Base-by-base conservation (phyloP, 305 asterid genomes). In the Fraxinus baroniana region DNA sequence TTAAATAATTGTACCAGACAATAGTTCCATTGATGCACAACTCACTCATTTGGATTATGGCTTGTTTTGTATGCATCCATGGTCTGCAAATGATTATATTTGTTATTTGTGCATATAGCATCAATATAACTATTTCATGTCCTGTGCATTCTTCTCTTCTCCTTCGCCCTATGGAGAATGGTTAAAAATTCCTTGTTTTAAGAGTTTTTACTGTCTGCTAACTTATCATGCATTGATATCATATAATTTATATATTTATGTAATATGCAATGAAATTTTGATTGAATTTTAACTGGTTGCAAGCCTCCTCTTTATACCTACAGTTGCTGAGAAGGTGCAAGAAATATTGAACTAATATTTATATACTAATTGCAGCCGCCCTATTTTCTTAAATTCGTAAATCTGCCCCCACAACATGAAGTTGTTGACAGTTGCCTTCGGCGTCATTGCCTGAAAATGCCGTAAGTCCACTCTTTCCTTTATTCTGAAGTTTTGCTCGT, bases 281-380 rank as follows among this genome's bases (percentile, higher is more conserved):
- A 73, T 85, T 70, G 66, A 84, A 57, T 82, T 64, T 80, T 68
- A 13, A 70, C 78, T 7, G 41, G 36, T 44, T 71, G 83, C 52
- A 10, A 41, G 62, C 84, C 79, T 80, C 60, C 78, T 82, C 83
- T 76, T 78, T 84, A 57, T 83, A 81, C 85, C 85, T 87, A 86
- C 91, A 85, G 41, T 85, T 89, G 64, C 83, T 76, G 84, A 86
- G 87, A 87, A 84, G 88, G 87, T 82, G 85, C 77, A 79, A 83
- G 82, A 80, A 83, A 78, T 80, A 81, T 87, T 77, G 52, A 68
- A 82, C 85, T 86, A 71, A 82, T 80, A 85, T 32, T 81, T 80
- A 85, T 79, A 78, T 86, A 79, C 74, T 55, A 79, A 81, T 70
- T 44, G 35, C 81, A 79, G 73, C 79, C 66, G 57, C 79, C 52